A percentile compares a stretch with the other conserved stretches of the same genome.
These are phyloP conservation scores for Chloridella minuta DNA, from an alignment of 352 stramenopile species.

Conservation along the genomic window DNA sequence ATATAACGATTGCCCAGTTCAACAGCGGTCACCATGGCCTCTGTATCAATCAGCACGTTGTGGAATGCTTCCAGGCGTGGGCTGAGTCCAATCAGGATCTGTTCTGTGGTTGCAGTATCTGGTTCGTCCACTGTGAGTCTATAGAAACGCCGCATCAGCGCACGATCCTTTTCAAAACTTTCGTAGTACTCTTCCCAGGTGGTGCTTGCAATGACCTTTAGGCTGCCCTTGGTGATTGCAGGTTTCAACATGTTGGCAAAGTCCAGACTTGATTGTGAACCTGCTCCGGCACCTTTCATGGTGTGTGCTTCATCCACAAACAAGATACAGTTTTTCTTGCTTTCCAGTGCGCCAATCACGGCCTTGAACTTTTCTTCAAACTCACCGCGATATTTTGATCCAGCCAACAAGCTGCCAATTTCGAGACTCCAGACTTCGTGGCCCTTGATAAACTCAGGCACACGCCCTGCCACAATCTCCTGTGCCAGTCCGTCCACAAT, in stretches of 20 bases:
- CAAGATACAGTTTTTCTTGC: slow-evolving; percentile 74
- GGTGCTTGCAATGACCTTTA: slow-evolving; percentile 81
- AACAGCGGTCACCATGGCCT: slow-evolving; percentile 56
- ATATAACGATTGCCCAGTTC: slow-evolving; percentile 66
- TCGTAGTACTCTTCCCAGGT: slow-evolving; percentile 84
- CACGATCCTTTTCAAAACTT: slow-evolving; percentile 88
- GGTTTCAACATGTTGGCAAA: slow-evolving; percentile 89
- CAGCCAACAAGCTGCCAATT: slow-evolving; percentile 70
- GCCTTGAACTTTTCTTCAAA: slow-evolving; percentile 86
- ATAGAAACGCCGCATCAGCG: slow-evolving; percentile 85
- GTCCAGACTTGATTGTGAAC: slow-evolving; percentile 31
- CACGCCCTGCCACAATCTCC: too few species aligned
- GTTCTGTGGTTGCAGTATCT: too few species aligned
- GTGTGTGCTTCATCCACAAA: slow-evolving; percentile 95
- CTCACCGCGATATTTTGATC: slow-evolving; percentile 81
- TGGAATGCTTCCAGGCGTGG: slow-evolving; percentile 65
- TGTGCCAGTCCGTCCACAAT: slow-evolving; percentile 68
- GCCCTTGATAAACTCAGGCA: too few species aligned
- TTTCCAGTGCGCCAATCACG: slow-evolving; percentile 59
- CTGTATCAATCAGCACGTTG: slow-evolving; percentile 61
- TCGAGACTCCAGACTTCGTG: too few species aligned
- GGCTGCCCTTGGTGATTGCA: slow-evolving; percentile 62
- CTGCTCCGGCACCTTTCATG: slow-evolving; percentile 40
- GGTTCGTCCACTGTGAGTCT: slow-evolving; percentile 30
- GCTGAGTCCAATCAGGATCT: too few species aligned